These are phyloP conservation scores for Mortierella hygrophila DNA, from an alignment of 192 early-diverging fungal species.

Conservation along the genomic window DNA sequence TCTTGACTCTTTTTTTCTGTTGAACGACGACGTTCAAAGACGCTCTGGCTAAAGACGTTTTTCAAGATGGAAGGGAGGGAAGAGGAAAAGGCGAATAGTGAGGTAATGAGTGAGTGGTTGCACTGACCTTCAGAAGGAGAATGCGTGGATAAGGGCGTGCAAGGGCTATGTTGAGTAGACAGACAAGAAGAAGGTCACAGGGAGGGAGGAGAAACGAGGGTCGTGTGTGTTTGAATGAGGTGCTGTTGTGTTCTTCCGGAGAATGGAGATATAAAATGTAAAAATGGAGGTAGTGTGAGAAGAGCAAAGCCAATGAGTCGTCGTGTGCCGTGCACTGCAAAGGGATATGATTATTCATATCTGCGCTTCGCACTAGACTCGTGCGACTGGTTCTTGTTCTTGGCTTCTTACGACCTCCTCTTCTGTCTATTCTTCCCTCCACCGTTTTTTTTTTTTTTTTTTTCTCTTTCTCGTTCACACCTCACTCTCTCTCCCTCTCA, in stretches of 20 bases:
- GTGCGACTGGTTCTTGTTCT: background rate
- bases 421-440: conserved; percentile 1
- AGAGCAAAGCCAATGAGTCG: too few relatives aligned
- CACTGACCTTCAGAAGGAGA: conserved; percentile 1
- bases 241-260: background rate
- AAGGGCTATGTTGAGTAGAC: background rate
- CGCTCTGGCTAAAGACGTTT: background rate
- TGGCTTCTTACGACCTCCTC: background rate
- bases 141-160: background rate
- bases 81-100: background rate
- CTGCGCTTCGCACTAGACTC: background rate
- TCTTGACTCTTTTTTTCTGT: background rate
- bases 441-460: conserved; percentile 1
- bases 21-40: background rate
- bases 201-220: background rate
- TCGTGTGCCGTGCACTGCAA: too few relatives aligned
- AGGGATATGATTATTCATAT: background rate
- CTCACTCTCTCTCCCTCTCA: background rate
- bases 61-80: background rate
- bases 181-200: background rate
- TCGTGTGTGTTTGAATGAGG: background rate
- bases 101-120: background rate
- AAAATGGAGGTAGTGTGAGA: too few relatives aligned
- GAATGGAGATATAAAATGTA: background rate
- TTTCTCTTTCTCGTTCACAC: background rate